Conservation (phyloP, 2,329 filamentous ascomycete species). For the Tolypocladium cylindrosporum region DNA sequence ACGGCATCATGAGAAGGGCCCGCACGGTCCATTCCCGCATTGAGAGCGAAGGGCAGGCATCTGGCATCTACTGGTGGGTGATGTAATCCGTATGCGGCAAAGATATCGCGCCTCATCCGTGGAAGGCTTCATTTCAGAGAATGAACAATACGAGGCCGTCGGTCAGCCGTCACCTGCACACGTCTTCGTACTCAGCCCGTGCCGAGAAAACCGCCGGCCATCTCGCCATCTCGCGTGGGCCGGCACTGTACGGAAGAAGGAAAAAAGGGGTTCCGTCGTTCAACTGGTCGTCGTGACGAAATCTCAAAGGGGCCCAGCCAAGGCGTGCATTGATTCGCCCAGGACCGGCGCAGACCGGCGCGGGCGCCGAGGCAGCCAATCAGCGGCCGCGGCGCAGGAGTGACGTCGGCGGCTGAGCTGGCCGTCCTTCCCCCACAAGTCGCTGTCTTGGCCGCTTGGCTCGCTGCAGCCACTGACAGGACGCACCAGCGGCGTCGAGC, state of each 20-base stretch:
- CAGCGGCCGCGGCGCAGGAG: neutral
- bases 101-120: neutral
- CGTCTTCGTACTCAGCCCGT: neutral
- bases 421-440: neutral
- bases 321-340: neutral
- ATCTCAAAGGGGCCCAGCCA: neutral
- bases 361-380: neutral
- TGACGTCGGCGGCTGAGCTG: slow-evolving; percentile 3
- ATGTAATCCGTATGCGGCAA: neutral
- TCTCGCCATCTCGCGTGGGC: neutral
- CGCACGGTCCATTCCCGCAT: neutral
- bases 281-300: neutral
- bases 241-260: neutral
- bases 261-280: too few species aligned
- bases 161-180: neutral
- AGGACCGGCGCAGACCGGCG: too few species aligned
- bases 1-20: neutral
- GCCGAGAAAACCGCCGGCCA: neutral
- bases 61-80: too few species aligned
- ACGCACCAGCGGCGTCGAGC: too few species aligned
- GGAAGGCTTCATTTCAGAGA: neutral
- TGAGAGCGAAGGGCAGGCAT: neutral
- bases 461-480: neutral
- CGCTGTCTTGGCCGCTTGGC: neutral
- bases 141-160: neutral